Conservation (phyloP, 768 basidiomycete genomes). For the Neoboletus brunneissimus region DNA sequence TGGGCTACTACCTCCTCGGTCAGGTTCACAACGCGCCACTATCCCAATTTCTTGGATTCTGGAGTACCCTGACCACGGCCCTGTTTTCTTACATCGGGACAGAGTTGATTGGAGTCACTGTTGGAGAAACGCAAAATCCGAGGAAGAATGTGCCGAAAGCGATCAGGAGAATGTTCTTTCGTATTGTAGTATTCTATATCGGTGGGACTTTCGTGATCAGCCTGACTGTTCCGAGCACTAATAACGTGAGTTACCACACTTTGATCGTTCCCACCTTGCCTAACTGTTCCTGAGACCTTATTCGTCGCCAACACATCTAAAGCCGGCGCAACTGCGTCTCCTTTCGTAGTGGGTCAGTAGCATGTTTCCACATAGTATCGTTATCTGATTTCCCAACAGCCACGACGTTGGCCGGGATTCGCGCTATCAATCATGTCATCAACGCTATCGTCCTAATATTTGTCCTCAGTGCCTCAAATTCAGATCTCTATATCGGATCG, state of each 20-base stretch:
- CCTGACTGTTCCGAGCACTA: conserved; percentile 39
- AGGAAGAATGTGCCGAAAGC: conserved; percentile 41
- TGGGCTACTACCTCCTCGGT: conserved; percentile 25
- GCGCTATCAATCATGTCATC: conserved; percentile 41
- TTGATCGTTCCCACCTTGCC: conserved; percentile 11
- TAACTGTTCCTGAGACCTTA: conserved; percentile 21
- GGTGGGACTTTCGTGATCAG: conserved; percentile 40
- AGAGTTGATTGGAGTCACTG: conserved; percentile 38
- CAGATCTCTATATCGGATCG: conserved; percentile 55
- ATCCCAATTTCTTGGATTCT: conserved; percentile 33
- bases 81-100: conserved; percentile 39
- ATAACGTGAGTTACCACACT: conserved; percentile 29
- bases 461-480: conserved; percentile 47
- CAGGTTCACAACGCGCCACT: conserved; percentile 36
- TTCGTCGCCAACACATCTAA: conserved; percentile 27
- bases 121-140: conserved; percentile 41
- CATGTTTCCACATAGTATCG: conserved; percentile 8
- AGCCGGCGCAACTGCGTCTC: conserved; percentile 32
- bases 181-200: conserved; percentile 26
- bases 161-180: conserved; percentile 40
- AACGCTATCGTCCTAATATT: conserved; percentile 45
- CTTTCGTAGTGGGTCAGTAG: conserved; percentile 44
- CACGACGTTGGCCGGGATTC: conserved; percentile 43
- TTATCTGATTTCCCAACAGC: conserved; percentile 27
- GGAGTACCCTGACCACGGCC: conserved; percentile 30